phyloP scores from a whole-genome alignment of 306 rosid genomes.

The Lagenaria siceraria region DNA sequence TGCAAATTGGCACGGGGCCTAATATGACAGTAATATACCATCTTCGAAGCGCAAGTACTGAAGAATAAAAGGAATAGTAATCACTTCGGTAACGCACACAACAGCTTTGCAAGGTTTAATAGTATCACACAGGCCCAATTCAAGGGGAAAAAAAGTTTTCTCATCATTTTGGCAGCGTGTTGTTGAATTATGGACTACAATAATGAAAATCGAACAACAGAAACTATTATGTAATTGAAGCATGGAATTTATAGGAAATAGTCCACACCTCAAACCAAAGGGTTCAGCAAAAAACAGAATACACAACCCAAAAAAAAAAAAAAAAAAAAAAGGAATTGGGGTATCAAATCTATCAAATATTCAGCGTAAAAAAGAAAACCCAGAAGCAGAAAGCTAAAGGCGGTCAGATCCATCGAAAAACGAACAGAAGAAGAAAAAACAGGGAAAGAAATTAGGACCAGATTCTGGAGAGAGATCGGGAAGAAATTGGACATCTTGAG shows the following conservation, averaged over 20 bases:
- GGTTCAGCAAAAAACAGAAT: not conserved
- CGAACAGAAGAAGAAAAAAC: not conserved
- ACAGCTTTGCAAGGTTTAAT: not conserved
- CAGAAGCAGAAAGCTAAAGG: not conserved
- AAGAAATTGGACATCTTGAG: constrained; percentile 61
- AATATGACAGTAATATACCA: not conserved
- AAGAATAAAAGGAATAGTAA: not conserved
- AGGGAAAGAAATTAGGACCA: constrained; percentile 28
- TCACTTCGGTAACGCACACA: not conserved
- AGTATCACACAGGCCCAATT: not conserved
- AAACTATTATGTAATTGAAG: not conserved
- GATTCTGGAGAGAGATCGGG: constrained; percentile 42
- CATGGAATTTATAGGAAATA: not conserved
- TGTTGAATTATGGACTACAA: not conserved
- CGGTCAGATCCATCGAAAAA: not conserved
- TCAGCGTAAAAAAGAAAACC: not conserved
- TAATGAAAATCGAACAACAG: not conserved
- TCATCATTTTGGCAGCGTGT: not conserved
- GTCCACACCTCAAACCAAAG: not conserved
- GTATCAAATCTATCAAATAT: not conserved
- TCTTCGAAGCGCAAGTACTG: not conserved
- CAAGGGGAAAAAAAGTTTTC: not conserved
- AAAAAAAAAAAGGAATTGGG: not conserved
- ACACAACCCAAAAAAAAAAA: not conserved
- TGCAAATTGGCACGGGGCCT: not conserved